Conservation (phyloP, 495 filamentous ascomycete genomes). For the Aspergillus avenaceus region DNA sequence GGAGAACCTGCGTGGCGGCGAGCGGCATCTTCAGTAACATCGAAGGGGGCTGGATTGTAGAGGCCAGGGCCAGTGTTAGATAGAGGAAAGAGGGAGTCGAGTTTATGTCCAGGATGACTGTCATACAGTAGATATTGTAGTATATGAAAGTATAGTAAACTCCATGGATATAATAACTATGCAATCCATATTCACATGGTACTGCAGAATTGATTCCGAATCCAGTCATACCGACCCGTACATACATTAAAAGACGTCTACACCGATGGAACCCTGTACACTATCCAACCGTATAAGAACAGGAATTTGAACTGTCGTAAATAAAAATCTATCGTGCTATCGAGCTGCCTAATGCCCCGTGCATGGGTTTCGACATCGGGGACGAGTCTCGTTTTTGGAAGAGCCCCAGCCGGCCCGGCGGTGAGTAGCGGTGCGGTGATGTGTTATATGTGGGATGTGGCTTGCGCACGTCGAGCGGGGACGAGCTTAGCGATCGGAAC, state of each 20-base stretch:
- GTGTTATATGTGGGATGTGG: conserved; percentile 24
- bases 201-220: conserved; percentile 10
- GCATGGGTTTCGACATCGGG: conserved; percentile 32
- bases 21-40: no score
- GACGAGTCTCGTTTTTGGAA: conserved; percentile 36
- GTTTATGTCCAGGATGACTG: no score
- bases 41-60: no score
- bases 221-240: conserved; percentile 24
- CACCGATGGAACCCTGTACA: conserved; percentile 17
- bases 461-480: conserved; percentile 44
- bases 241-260: conserved; percentile 20
- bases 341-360: conserved; percentile 26
- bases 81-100: no score
- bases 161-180: no score
- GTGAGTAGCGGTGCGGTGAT: conserved; percentile 29
- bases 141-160: no score
- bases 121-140: no score
- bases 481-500: conserved; percentile 41
- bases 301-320: not conserved
- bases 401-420: conserved; percentile 33
- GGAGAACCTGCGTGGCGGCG: no score
- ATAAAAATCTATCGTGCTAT: conserved; percentile 25
- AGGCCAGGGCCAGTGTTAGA: no score
- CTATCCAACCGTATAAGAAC: not conserved
- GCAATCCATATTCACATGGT: no score